Evolutionary conservation across 129 eudicot genomes (phyloP), one percentile per base, ranked within the genome.

Genomic region (Tagetes patula): DNA sequence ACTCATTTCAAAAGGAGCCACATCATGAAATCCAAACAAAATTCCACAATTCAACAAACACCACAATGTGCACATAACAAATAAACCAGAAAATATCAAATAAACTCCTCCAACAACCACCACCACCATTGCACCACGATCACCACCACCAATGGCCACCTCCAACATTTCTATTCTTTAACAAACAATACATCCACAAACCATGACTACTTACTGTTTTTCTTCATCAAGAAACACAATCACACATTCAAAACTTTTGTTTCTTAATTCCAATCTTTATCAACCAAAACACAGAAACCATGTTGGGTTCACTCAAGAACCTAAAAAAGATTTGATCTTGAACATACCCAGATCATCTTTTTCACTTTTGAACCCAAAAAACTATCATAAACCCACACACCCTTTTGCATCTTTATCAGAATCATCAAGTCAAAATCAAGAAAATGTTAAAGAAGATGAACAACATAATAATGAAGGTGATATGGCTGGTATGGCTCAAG

Each of bases 401-500:
- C 90, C 86, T 71, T 77, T 77, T 71, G 97, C 99, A 43, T 67
- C 91, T 70, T 81, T 94, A 63, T 90, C 99, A 8, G 77, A 73
- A 63, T 73, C 77, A 30, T 73, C 77, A 30, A 53, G 79, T 55
- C 77, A 70, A 41, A 59, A 75, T 53, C 78, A 65, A 11, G 79
- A 80, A 34, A 31, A 52, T 13, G 87, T 67, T 39, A 66, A 84
- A 74, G 67, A 46, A 39, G 71, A 33, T 33, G 82, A 83, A 6
- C 30, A 50, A 2, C 9, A 7, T 6, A 10, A 43, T 6, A 10
- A 43, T 43, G 48, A 43, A 7, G 75, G 73, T 40, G 79, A 82
- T 0, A 11, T 81, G 56, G 83, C 84, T 20, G 99, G 96, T 37
- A 88, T 94, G 97, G 96, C 99, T 1, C 77, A 90, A 48, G 99